Evolutionary conservation across 2,329 filamentous ascomycete genomes (phyloP).

Genomic region (Aspergillus aculeatus): DNA sequence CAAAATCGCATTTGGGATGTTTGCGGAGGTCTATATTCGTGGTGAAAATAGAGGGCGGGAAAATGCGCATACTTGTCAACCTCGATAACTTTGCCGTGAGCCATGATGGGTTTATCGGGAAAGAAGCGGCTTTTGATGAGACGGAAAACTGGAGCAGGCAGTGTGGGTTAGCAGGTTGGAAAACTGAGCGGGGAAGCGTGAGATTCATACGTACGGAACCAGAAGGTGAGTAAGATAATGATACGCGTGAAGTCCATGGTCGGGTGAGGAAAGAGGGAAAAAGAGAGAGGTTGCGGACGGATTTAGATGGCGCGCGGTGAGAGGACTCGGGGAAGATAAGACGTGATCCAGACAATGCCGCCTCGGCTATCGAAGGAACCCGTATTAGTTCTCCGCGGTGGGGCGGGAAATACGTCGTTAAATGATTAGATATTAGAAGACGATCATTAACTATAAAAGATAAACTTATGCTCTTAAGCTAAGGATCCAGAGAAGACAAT

Average conservation of each 20-base stretch:
- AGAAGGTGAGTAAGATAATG: background rate
- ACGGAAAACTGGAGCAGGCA: slow-evolving; percentile 12
- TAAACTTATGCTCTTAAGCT: too few relatives aligned
- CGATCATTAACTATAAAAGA: too few relatives aligned
- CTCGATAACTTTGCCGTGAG: slow-evolving; percentile 38
- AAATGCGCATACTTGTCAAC: slow-evolving; percentile 33
- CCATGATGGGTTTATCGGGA: slow-evolving; percentile 23
- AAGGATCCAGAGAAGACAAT: too few relatives aligned
- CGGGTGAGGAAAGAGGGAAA: background rate
- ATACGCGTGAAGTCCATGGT: background rate
- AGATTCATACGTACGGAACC: background rate
- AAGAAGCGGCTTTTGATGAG: slow-evolving; percentile 14
- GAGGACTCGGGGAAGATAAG: background rate
- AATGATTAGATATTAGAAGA: rapidly evolving
- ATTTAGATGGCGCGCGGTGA: background rate
- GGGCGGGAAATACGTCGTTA: background rate
- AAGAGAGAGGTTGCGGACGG: background rate
- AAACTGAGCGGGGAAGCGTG: background rate
- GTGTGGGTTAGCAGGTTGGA: background rate
- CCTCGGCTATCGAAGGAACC: background rate
- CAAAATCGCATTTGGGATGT: rapidly evolving
- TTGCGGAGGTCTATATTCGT: too few relatives aligned
- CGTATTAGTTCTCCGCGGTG: background rate
- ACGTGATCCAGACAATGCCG: background rate
- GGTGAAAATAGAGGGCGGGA: too few relatives aligned